Evolutionary conservation across 192 early-diverging fungal genomes (phyloP), one percentile per base, ranked within the genome.

Genomic region (Oehlia diaphana): DNA sequence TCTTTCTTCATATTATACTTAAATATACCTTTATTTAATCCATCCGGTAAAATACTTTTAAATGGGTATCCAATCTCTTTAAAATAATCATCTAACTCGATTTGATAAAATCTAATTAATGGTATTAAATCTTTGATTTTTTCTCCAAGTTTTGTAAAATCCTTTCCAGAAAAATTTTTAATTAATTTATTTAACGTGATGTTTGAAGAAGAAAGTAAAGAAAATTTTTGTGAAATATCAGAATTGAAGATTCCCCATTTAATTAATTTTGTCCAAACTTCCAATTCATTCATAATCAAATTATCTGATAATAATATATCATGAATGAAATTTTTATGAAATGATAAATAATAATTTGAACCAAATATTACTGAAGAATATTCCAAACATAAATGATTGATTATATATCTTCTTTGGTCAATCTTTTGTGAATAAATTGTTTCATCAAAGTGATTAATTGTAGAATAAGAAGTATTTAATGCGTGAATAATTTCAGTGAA

Each of bases 181-280:
- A 42, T 42, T 42, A 42, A 42, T 42, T 42, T 8, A 42, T 6
- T 42, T 42, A 42, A 42, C 39, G 7, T 8, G 6, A 42, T 42
- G 8, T 42, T 42, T 26, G 6, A 72, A 44, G n/a, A n/a, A 31
- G 10, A 12, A 9, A 49, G 6, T 72, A n/a, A 39, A 12, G 31
- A 10, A 19, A 49, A 12, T 39, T 72, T 39, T 72, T 16, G 26
- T 4, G 35, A 35, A 16, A 28, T 16, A 16, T 72, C 39, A 1
- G 44, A 49, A 47, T 72, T 42, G 26, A 21, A 7, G 23, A 72
- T 72, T 26, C 71, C 71, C 71, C 71, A 72, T 44, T 72, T 72
- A 44, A 72, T 42, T 9, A 72, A n/a, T 16, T 50, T 39, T 26
- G 31, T 72, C 71, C 71, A 72, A 49, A 72, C 26, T 49, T 49